Percentiles rank a stretch among this genome's conserved stretches.
phyloP scores from a whole-genome alignment of 345 rosid species.

The Isatis tinctoria region DNA sequence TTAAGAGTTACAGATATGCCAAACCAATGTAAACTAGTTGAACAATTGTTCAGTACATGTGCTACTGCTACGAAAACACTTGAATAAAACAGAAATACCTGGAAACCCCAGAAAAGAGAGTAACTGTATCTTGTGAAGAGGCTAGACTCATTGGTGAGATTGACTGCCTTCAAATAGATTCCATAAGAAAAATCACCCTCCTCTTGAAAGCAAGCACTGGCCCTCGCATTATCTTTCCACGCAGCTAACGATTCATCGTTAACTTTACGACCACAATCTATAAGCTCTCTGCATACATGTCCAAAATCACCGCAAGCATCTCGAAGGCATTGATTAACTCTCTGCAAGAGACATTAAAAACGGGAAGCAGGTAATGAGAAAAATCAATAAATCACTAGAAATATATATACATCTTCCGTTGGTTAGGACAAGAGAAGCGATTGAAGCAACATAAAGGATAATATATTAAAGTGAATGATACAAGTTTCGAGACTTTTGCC shows the following conservation, averaged over 20 bases:
- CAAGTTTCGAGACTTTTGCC: neutral
- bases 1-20: neutral
- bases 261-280: conserved; percentile 60
- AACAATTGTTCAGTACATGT: neutral
- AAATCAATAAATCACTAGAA: neutral
- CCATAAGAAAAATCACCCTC: conserved; percentile 49
- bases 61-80: neutral
- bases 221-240: conserved; percentile 41
- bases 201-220: conserved; percentile 46
- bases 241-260: fast-evolving
- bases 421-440: neutral
- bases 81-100: conserved; percentile 43
- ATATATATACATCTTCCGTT: neutral
- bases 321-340: conserved; percentile 84
- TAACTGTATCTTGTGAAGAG: conserved; percentile 57
- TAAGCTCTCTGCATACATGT: conserved; percentile 32
- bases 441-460: neutral
- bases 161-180: conserved; percentile 49
- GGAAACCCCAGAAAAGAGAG: conserved; percentile 94
- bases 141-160: conserved; percentile 42
- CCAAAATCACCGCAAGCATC: conserved; percentile 43
- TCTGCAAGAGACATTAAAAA: conserved; percentile 37
- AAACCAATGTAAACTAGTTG: conserved; percentile 4
- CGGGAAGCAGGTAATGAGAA: too few relatives aligned
- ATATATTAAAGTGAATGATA: neutral